Evolutionary conservation across 148 eudicot genomes (phyloP).

Genomic region (Vaccinium macrocarpon): DNA sequence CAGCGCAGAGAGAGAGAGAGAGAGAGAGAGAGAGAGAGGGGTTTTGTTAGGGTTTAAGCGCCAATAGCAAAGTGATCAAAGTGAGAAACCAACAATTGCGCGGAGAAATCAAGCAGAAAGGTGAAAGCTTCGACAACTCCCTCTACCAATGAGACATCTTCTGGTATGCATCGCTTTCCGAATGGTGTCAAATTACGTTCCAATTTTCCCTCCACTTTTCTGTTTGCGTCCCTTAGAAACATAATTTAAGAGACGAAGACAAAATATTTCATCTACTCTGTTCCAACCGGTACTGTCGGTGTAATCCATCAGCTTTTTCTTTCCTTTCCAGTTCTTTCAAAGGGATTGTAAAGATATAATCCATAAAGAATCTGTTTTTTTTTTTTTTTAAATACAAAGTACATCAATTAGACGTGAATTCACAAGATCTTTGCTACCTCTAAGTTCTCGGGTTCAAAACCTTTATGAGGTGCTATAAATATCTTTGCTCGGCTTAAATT

Average conservation of each 20-base stretch:
- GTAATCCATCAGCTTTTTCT: not conserved
- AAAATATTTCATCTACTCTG: not conserved
- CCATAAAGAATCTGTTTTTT: not conserved
- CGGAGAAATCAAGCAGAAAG: not conserved
- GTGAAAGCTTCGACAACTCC: slow-evolving; percentile 8
- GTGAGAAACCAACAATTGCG: not conserved
- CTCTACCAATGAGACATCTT: slow-evolving; percentile 25
- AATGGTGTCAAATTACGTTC: not conserved
- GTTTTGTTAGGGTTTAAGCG: slow-evolving; percentile 23
- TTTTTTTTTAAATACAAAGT: not conserved
- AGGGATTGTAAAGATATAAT: not conserved
- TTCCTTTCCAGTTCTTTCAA: not conserved
- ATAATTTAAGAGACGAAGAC: not conserved
- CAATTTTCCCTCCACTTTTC: not conserved
- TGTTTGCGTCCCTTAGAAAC: not conserved
- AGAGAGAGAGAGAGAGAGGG: not conserved
- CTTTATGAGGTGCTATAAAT: not conserved
- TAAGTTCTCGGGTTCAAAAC: not conserved
- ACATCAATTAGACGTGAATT: not conserved
- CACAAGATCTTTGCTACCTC: not conserved
- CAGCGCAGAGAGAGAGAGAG: not conserved
- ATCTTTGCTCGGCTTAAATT: not conserved
- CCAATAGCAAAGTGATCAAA: not conserved
- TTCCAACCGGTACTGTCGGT: not conserved
- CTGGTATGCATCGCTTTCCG: slow-evolving; percentile 20